Base-by-base conservation (phyloP, 139 green algal genomes). In the Haematococcus lacustris region DNA sequence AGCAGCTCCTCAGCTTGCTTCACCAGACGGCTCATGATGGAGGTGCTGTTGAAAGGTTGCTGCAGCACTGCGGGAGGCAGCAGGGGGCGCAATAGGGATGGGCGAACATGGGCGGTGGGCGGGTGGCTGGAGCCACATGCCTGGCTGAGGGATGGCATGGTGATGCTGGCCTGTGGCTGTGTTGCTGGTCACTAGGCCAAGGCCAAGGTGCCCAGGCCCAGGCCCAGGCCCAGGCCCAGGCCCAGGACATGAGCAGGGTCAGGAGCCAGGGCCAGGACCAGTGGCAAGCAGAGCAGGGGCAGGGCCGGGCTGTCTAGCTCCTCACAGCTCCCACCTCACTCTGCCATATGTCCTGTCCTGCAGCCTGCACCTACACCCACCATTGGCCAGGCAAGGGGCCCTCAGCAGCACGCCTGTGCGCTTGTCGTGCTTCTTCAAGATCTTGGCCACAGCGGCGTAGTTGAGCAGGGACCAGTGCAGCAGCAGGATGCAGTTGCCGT, bases 341-440 rank as follows among this genome's bases (percentile, higher is more conserved):
- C 53, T 3, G 74, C 3, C 40, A 85, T 78, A 80, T 93, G 89
- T 59, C n/a, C n/a, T n/a, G n/a, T n/a, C n/a, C n/a, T n/a, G n/a
- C n/a, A n/a, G 87, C 72, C 68, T 92, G 74, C 30, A 92, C n/a
- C n/a, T n/a, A 75, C 62, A n/a, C n/a, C n/a, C n/a, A n/a, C n/a
- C n/a, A n/a, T 86, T 91, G 38, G 80, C 76, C 2, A 93, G 74
- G 71, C 87, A 91, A 1, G 85, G 80, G 35, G 78, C 78, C 3
- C 87, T 65, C 57, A 91, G 82, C 74, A 88, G 70, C 65, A 88
- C 59, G 26, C 88, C 87, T 1, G 88, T 85, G 33, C 84, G 78
- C 81, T 94, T 94, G 76, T 85, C 86, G 68, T 96, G 90, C 78
- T 96, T 96, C 71, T 96, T 96, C 37, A 96, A 76, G 71, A 96